A percentile compares a stretch with the other conserved stretches of the same genome.
These are phyloP conservation scores for Umbelopsis sp. DNA, from an alignment of 192 early-diverging fungal genomes.

Conservation along the genomic window DNA sequence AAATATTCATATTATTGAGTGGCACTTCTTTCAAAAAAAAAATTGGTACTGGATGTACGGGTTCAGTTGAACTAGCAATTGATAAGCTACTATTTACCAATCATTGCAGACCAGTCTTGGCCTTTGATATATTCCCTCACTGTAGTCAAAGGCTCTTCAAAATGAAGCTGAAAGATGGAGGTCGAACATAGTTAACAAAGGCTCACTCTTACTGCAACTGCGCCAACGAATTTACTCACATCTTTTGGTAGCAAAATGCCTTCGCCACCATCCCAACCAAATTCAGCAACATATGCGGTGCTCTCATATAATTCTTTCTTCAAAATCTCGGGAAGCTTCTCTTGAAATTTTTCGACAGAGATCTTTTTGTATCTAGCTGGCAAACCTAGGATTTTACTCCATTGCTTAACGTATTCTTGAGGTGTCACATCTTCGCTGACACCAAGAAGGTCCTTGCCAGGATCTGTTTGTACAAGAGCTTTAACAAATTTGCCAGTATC, in stretches of 20 bases:
- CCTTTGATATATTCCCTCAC: not conserved
- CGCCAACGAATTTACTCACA: not conserved
- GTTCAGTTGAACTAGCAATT: not conserved
- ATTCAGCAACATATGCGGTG: not conserved
- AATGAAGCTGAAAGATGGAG: not conserved
- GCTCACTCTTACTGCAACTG: too few species aligned
- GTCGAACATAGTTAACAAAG: too few species aligned
- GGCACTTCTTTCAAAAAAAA: too few species aligned
- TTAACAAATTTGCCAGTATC: constrained; percentile 7
- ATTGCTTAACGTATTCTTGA: not conserved
- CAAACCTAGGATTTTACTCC: not conserved
- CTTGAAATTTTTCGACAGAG: not conserved
- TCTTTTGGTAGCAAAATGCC: not conserved
- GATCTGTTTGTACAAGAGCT: not conserved
- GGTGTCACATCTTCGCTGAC: not conserved
- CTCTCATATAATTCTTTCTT: not conserved
- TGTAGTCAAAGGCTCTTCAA: not conserved
- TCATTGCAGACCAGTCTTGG: not conserved
- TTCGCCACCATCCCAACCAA: constrained; percentile 11
- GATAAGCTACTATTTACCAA: not conserved
- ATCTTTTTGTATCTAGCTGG: not conserved
- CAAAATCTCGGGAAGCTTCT: not conserved
- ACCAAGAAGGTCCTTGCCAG: not conserved
- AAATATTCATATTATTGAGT: too few species aligned
- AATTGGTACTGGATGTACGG: too few species aligned